A percentile compares a stretch with the other conserved stretches of the same genome.
Conservation (phyloP, 1,284 basidiomycete genomes). For the Heterobasidion occidentale region DNA sequence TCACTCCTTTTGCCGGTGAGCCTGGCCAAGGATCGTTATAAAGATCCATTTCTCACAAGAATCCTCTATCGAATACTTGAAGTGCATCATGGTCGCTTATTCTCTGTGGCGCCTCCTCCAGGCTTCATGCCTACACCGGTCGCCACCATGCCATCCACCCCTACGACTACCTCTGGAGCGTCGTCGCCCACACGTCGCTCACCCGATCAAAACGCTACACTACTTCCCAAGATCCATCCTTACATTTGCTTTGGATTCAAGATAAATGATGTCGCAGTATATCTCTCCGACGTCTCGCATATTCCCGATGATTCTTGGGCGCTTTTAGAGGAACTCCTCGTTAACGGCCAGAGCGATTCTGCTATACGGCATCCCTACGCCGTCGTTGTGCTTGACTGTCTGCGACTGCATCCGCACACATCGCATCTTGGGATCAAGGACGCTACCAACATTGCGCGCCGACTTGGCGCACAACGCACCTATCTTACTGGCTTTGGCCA, state of each 20-base stretch:
- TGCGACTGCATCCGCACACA: slow-evolving; percentile 50
- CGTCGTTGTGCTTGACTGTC: slow-evolving; percentile 65
- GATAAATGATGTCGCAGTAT: slow-evolving; percentile 53
- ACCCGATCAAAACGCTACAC: slow-evolving; percentile 8
- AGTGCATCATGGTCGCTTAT: slow-evolving; percentile 64
- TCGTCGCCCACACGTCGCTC: slow-evolving; percentile 7
- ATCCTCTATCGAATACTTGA: neutral
- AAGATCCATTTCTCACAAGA: neutral
- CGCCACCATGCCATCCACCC: neutral
- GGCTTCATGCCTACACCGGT: slow-evolving; percentile 24
- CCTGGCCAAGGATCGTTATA: slow-evolving; percentile 3
- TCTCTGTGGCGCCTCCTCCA: slow-evolving; percentile 32
- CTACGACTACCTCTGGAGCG: slow-evolving; percentile 5
- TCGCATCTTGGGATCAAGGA: slow-evolving; percentile 69
- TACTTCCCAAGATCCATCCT: slow-evolving; percentile 37
- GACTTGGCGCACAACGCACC: slow-evolving; percentile 46
- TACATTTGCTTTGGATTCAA: slow-evolving; percentile 73
- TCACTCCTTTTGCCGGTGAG: slow-evolving; percentile 63
- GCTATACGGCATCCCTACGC: slow-evolving; percentile 24
- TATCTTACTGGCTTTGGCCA: slow-evolving; percentile 73
- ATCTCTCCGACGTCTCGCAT: slow-evolving; percentile 69
- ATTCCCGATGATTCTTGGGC: slow-evolving; percentile 66
- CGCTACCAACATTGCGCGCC: slow-evolving; percentile 44
- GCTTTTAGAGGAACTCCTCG: slow-evolving; percentile 29
- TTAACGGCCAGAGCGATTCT: slow-evolving; percentile 13